Percentiles rank a stretch among this genome's conserved stretches.
These are phyloP conservation scores for Primulina tabacum DNA, from an alignment of 257 asterid species.

Conservation along the genomic window DNA sequence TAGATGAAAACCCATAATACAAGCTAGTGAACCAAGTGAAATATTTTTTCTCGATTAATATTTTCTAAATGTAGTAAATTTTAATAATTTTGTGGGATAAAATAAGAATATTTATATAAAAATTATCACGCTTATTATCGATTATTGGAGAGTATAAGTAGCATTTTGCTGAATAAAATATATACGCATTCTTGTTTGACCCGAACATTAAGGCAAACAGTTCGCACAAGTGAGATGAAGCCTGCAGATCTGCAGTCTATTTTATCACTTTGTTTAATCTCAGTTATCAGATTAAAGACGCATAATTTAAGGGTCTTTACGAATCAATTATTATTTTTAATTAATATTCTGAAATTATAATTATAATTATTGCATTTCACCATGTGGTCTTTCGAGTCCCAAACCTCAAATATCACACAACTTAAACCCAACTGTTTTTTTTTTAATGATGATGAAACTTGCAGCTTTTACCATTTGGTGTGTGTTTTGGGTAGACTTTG, in stretches of 20 bases:
- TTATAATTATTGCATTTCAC: conserved; percentile 23
- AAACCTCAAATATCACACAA: too few species aligned
- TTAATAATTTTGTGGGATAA: not conserved
- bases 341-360: conserved; percentile 6
- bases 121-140: not conserved
- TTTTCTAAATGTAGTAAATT: too few species aligned
- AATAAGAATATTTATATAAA: too few species aligned
- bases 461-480: too few species aligned
- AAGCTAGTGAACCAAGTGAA: too few species aligned
- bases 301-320: too few species aligned
- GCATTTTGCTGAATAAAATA: not conserved
- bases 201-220: conserved; percentile 50
- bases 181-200: conserved; percentile 57
- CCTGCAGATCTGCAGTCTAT: not conserved
- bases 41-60: too few species aligned
- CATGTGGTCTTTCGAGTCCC: conserved; percentile 29
- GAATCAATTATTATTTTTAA: too few species aligned
- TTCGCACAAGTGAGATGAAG: conserved; percentile 33
- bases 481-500: too few species aligned
- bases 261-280: not conserved
- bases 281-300: conserved; percentile 16
- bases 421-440: too few species aligned
- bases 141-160: not conserved
- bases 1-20: too few species aligned
- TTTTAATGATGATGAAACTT: too few species aligned